Conservation (phyloP, 768 basidiomycete species). For the Phaeotremella skinneri region DNA sequence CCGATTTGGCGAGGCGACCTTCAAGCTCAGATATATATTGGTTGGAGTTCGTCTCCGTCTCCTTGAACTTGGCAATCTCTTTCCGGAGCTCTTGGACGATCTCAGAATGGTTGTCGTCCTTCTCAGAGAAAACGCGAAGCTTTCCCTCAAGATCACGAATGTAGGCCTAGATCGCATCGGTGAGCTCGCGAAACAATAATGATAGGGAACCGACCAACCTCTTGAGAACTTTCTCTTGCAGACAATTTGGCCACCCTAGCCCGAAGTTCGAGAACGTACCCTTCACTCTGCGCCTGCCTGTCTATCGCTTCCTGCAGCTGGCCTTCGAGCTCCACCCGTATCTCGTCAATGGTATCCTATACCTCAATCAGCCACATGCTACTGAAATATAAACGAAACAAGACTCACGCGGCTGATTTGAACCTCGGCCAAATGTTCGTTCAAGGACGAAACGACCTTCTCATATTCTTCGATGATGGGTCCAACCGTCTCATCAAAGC, state of each 20-base stretch:
- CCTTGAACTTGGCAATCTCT: slow-evolving; percentile 74
- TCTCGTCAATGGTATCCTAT: slow-evolving; percentile 77
- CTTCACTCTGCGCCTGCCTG: slow-evolving; percentile 61
- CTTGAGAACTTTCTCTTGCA: slow-evolving; percentile 86
- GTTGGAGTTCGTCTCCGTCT: slow-evolving; percentile 66
- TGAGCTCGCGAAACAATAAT: slow-evolving; percentile 7
- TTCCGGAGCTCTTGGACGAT: slow-evolving; percentile 78
- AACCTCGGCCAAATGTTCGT: slow-evolving; percentile 53
- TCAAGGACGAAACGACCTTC: slow-evolving; percentile 91
- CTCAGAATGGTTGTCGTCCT: slow-evolving; percentile 69
- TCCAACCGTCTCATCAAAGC: slow-evolving; percentile 62
- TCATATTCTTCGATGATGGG: slow-evolving; percentile 99
- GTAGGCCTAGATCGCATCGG: slow-evolving; percentile 64
- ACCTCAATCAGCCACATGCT: slow-evolving; percentile 9
- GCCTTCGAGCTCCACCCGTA: slow-evolving; percentile 87
- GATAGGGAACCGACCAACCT: slow-evolving; percentile 59
- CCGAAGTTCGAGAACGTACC: slow-evolving; percentile 83
- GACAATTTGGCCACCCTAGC: slow-evolving; percentile 72
- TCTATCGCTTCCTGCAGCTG: slow-evolving; percentile 61
- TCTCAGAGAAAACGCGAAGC: slow-evolving; percentile 80
- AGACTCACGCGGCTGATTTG: slow-evolving; percentile 32
- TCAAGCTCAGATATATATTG: slow-evolving; percentile 87
- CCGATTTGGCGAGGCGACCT: slow-evolving; percentile 60
- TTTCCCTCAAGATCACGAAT: slow-evolving; percentile 90
- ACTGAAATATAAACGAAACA: background rate